phyloP scores from a whole-genome alignment of 2,329 filamentous ascomycete genomes.

The Xylariaceae sp. region DNA sequence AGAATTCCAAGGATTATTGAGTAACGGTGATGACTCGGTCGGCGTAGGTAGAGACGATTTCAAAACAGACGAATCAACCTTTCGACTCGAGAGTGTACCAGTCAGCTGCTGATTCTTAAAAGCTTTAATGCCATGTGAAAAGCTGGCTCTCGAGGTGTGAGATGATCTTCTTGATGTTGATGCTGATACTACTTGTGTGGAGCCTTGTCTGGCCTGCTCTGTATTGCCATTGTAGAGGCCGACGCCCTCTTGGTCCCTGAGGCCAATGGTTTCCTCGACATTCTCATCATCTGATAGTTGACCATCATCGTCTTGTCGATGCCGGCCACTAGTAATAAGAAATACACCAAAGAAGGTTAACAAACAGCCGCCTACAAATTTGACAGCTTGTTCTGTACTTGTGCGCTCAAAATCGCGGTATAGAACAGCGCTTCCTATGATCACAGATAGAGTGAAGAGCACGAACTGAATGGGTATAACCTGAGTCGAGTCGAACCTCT shows the following conservation, averaged over 20 bases:
- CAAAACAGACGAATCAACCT: slow-evolving; percentile 39
- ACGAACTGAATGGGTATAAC: slow-evolving; percentile 99
- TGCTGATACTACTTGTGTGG: slow-evolving; percentile 25
- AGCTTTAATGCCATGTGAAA: slow-evolving; percentile 47
- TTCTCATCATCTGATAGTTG: slow-evolving; percentile 64
- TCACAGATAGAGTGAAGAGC: slow-evolving; percentile 93
- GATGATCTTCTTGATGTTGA: slow-evolving; percentile 55
- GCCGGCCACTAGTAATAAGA: slow-evolving; percentile 87
- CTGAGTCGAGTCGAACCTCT: slow-evolving; percentile 95
- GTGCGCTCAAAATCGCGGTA: slow-evolving; percentile 95
- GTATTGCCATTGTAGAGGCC: slow-evolving; percentile 41
- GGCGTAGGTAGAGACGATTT: slow-evolving; percentile 40
- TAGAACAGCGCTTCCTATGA: slow-evolving; percentile 88
- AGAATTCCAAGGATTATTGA: slow-evolving; percentile 53
- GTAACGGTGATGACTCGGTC: slow-evolving; percentile 47
- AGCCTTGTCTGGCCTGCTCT: slow-evolving; percentile 21
- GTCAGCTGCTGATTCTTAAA: slow-evolving; percentile 43
- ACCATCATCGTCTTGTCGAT: slow-evolving; percentile 61
- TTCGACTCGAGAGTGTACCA: slow-evolving; percentile 46
- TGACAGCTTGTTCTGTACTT: slow-evolving; percentile 72
- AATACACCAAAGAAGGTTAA: slow-evolving; percentile 97
- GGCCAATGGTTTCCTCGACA: slow-evolving; percentile 67
- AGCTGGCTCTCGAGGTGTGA: slow-evolving; percentile 53
- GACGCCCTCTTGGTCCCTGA: slow-evolving; percentile 53
- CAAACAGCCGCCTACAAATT: slow-evolving; percentile 89